Percentiles rank a stretch among this genome's conserved stretches.
phyloP scores from a whole-genome alignment of 805 yeast genomes.

The Metschnikowia borealis region DNA sequence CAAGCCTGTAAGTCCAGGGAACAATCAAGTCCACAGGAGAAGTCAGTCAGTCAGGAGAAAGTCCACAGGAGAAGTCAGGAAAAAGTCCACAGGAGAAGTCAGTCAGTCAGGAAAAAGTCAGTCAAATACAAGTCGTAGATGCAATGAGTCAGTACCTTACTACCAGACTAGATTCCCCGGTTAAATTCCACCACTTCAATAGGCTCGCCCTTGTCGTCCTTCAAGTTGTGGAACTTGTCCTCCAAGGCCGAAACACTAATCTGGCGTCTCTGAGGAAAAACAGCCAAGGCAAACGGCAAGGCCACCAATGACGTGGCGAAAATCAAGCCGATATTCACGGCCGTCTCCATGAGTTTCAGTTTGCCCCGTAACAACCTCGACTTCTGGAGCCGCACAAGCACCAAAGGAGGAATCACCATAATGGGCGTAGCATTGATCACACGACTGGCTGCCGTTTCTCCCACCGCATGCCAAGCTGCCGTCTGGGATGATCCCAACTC shows the following conservation, averaged over 20 bases:
- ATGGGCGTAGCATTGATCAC: conserved; percentile 96
- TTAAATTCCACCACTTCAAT: conserved; percentile 74
- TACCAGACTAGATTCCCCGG: conserved; percentile 73
- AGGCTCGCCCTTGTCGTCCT: conserved; percentile 55
- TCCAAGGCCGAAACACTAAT: conserved; percentile 62
- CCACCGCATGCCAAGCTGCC: conserved; percentile 92
- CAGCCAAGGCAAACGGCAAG: conserved; percentile 91
- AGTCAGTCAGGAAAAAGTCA: too few relatives aligned
- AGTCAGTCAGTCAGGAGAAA: too few relatives aligned
- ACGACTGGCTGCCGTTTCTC: conserved; percentile 93
- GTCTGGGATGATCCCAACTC: conserved; percentile 66
- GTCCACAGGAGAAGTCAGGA: too few relatives aligned
- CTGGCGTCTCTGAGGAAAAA: conserved; percentile 84
- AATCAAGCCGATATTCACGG: conserved; percentile 81
- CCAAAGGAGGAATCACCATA: conserved; percentile 93
- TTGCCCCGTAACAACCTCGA: conserved; percentile 60
- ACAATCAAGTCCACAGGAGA: too few relatives aligned
- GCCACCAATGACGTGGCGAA: conserved; percentile 81
- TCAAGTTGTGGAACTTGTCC: conserved; percentile 54
- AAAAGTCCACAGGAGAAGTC: too few relatives aligned
- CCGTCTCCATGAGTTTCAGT: conserved; percentile 58
- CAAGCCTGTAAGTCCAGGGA: too few relatives aligned
- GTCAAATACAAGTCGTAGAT: neutral
- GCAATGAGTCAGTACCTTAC: too few relatives aligned
- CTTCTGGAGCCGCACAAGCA: conserved; percentile 74